Base-by-base conservation (phyloP, 768 basidiomycete species). In the Serendipita indica region DNA sequence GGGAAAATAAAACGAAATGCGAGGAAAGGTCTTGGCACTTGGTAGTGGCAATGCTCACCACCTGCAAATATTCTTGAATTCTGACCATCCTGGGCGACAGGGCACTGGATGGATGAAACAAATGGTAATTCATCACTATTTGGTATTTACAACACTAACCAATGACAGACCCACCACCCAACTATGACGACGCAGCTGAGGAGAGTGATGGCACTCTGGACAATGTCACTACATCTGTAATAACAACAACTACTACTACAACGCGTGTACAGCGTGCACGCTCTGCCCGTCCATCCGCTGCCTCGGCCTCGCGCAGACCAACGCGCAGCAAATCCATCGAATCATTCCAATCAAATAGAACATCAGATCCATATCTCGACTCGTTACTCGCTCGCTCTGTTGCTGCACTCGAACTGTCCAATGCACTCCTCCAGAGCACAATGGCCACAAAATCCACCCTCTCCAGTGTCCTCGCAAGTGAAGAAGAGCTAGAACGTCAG, bases 401-500 rank as follows among this genome's bases (percentile, higher is more conserved):
- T 13, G 81, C 88, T 69, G 88, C 88, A 0, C 74, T 91, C 6
- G 89, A 90, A 67, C 82, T 89, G 75, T 90, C 88, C 3, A 90
- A 90, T 60, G 77, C 81, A 2, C 72, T 90, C 10, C 72, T 91
- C 45, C 82, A 86, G 66, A 81, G 80, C 12, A 84, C 84, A 20
- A 82, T 89, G 64, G 78, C 82, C 37, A 82, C 87, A 0, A 82
- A 84, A 62, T 74, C 81, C 12, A 79, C 72, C 33, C 71, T 77
- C 34, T 74, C 74, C 33, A 70, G 74, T 2, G 70, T 82, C 37
- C 68, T 83, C 30, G 73, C 61, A 6, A 76, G 22, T 65, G 74
- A 14, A 25, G 49, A 54, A 54, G 49, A 25, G 22, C 30, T 54
- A 28, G 49, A 54, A n/a, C 20, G 22, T 6, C 49, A 32, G n/a